These are phyloP conservation scores for Eruca vesicaria DNA, from an alignment of 441 rosid species.

Conservation along the genomic window DNA sequence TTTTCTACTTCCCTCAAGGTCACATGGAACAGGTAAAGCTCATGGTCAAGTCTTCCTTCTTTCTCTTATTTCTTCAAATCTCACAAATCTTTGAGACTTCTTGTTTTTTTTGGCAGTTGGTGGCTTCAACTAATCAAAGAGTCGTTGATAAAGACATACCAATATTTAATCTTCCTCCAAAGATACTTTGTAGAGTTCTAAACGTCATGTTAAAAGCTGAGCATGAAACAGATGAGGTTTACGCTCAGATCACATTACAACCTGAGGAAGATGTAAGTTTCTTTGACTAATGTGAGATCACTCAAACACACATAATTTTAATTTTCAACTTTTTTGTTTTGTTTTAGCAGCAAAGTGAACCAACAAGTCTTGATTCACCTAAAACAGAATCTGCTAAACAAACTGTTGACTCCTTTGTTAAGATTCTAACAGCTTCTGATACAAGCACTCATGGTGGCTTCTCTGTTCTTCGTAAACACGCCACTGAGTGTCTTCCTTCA, in stretches of 20 bases:
- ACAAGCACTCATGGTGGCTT: constrained; percentile 99
- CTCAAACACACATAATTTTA: not conserved
- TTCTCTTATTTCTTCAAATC: not conserved
- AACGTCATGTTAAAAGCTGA: constrained; percentile 79
- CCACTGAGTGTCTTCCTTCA: constrained; percentile 82
- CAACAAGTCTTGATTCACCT: constrained; percentile 55
- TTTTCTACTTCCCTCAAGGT: constrained; percentile 90
- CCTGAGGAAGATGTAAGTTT: constrained; percentile 66
- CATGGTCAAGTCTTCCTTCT: not conserved
- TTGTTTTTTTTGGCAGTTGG: constrained; percentile 57
- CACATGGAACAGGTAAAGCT: constrained; percentile 85
- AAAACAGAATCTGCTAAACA: constrained; percentile 49
- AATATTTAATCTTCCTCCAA: constrained; percentile 64
- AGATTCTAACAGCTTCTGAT: constrained; percentile 91
- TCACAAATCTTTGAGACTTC: not conserved
- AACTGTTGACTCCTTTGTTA: constrained; percentile 68
- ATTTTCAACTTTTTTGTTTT: not conserved
- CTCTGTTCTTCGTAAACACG: constrained; percentile 92
- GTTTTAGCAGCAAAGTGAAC: constrained; percentile 58
- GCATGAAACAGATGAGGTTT: constrained; percentile 91
- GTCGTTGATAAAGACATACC: constrained; percentile 60
- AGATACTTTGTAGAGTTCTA: constrained; percentile 86
- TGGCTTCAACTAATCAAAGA: constrained; percentile 90
- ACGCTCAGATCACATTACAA: constrained; percentile 84
- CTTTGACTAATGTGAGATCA: not conserved